A percentile compares a stretch with the other conserved stretches of the same genome.
Conservation (phyloP, 176 grass and related monocot genomes). For the Urochloa ruziziensis region DNA sequence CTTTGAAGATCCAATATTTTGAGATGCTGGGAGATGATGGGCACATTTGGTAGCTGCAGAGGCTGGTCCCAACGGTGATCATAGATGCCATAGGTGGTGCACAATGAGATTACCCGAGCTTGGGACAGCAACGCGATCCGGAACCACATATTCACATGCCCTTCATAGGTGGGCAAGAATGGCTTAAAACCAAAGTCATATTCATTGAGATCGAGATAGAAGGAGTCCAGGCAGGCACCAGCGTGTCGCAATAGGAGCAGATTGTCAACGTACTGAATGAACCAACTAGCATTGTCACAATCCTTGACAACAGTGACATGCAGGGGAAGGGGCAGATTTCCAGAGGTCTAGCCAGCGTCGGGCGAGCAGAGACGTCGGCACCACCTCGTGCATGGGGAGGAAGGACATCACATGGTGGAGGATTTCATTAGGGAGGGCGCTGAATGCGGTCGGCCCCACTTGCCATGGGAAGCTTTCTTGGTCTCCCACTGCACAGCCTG, state of each 20-base stretch:
- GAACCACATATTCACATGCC: not conserved
- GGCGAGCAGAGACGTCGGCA: not conserved
- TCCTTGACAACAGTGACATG: not conserved
- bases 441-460: not conserved
- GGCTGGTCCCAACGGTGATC: too few relatives aligned
- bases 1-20: not conserved
- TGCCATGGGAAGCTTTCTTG: not conserved
- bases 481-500: not conserved
- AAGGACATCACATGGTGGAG: not conserved
- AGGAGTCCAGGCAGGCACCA: not conserved
- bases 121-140: not conserved
- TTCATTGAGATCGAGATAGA: not conserved
- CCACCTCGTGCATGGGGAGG: not conserved
- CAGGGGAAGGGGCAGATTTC: not conserved
- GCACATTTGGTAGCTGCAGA: not conserved
- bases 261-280: not conserved
- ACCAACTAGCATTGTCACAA: not conserved
- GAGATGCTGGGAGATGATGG: not conserved
- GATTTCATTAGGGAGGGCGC: not conserved
- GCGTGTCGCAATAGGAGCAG: not conserved
- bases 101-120: not conserved
- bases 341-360: not conserved
- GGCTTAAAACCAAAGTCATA: not conserved
- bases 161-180: not conserved
- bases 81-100: not conserved